These are phyloP conservation scores for Rhamnella rubrinervis DNA, from an alignment of 331 rosid genomes.

Conservation along the genomic window DNA sequence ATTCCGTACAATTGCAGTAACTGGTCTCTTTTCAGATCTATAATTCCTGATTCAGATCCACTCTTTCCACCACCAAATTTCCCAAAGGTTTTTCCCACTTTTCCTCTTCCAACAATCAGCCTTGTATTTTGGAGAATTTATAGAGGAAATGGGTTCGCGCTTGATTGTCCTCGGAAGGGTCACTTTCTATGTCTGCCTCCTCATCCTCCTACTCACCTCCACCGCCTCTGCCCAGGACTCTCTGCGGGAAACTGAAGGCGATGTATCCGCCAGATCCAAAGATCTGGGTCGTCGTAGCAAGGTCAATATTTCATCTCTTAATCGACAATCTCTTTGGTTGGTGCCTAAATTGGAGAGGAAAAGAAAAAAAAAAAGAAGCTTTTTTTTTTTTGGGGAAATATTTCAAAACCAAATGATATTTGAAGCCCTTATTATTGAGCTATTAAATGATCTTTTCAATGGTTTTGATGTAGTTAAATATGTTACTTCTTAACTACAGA, in stretches of 20 bases:
- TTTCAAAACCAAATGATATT: not conserved
- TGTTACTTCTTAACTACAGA: constrained; percentile 40
- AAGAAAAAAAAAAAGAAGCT: too few species aligned
- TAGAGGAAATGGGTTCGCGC: constrained; percentile 37
- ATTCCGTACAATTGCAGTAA: not conserved
- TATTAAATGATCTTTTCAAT: constrained; percentile 1
- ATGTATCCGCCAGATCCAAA: constrained; percentile 42
- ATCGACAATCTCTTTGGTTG: not conserved
- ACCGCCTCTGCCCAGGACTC: constrained; percentile 52
- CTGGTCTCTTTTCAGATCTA: not conserved
- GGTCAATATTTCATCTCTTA: constrained; percentile 32
- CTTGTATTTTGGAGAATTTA: not conserved
- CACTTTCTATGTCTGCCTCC: constrained; percentile 28
- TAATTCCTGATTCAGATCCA: constrained; percentile 21
- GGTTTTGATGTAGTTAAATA: constrained; percentile 1
- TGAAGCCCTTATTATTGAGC: not conserved
- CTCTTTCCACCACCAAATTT: not conserved
- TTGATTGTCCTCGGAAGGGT: constrained; percentile 30
- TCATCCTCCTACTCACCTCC: constrained; percentile 35
- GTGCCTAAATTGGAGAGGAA: not conserved
- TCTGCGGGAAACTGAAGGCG: constrained; percentile 34
- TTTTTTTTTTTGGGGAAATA: too few species aligned
- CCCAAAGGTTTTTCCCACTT: constrained; percentile 8
- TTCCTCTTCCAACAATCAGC: not conserved
- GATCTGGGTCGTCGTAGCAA: constrained; percentile 93